Evolutionary conservation across 2,329 filamentous ascomycete genomes (phyloP), one percentile per base, ranked within the genome.

Genomic region (Penicillium sp.): DNA sequence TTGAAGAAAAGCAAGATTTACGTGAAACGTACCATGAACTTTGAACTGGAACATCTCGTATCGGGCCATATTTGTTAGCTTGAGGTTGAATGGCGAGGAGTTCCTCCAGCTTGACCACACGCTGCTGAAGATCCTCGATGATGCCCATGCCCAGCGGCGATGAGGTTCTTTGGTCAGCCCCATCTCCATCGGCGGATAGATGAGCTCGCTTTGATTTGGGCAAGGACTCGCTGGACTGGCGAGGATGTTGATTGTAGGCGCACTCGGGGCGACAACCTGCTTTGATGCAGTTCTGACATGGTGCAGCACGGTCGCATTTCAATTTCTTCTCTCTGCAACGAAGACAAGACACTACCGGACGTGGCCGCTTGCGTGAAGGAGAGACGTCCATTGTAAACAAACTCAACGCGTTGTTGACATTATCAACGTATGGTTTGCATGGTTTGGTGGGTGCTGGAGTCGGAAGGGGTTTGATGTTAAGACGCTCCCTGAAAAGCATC

Each of bases 271-370:
- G 41, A 16, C 59, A 62, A 10, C 58, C 64, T 10, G 62, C 62
- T 54, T 63, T 66, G 22, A 31, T 54, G 59, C 67, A 69, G 43
- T 69, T 69, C 57, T 66, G 55, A 41, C 67, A 69, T 6, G 66
- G 67, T 14, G 54, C 41, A 5, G 57, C 56, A 1, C 65, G 63
- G 54, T 69, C 66, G 56, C 67, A 69, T 55, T 68, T 70, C 24
- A 70, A 50, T 47, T 69, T 70, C 54, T 70, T 70, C 39, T 63
- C 61, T 52, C 67, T 55, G 51, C 67, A 69, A 22, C 67, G 63
- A 24, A 69, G 58, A 40, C 67, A 69, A 4, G 67, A 69, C 0
- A 69, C 63, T 6, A 68, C 64, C 0, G 66, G 67, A 1, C 67
- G 64, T 14, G 66, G 63, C 6, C 67, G 61, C 40, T 68, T 69